phyloP scores from a whole-genome alignment of 2,329 filamentous ascomycete genomes.

The Apiospora malaysiana region DNA sequence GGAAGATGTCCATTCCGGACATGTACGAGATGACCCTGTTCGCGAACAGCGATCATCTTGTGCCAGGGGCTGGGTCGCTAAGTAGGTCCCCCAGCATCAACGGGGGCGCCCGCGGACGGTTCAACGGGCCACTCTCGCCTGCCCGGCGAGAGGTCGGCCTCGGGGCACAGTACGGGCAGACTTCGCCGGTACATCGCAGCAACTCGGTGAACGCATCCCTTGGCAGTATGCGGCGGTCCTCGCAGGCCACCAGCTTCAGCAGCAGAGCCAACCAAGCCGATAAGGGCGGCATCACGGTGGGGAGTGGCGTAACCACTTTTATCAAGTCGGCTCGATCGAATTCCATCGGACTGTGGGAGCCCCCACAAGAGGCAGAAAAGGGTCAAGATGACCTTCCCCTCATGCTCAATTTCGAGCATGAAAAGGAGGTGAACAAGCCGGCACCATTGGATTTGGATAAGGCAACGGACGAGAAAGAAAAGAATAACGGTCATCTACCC shows the following conservation, averaged over 20 bases:
- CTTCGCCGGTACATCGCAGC: slow-evolving; percentile 48
- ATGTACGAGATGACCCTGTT: slow-evolving; percentile 76
- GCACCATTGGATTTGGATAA: slow-evolving; percentile 20
- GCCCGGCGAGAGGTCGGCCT: slow-evolving; percentile 36
- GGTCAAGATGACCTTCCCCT: slow-evolving; percentile 41
- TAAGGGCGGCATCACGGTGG: slow-evolving; percentile 46
- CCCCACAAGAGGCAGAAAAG: slow-evolving; percentile 27
- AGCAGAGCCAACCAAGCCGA: slow-evolving; percentile 31
- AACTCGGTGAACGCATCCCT: slow-evolving; percentile 51
- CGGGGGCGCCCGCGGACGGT: slow-evolving; percentile 45
- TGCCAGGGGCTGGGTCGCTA: slow-evolving; percentile 47
- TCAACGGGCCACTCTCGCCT: slow-evolving; percentile 45
- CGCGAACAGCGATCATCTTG: slow-evolving; percentile 77
- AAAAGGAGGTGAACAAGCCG: slow-evolving; percentile 34
- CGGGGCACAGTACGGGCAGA: slow-evolving; percentile 45
- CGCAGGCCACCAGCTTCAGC: slow-evolving; percentile 29
- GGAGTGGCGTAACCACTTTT: slow-evolving; percentile 38
- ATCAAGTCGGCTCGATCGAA: slow-evolving; percentile 42
- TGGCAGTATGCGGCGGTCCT: slow-evolving; percentile 41
- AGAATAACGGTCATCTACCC: slow-evolving; percentile 25
- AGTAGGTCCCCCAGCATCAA: slow-evolving; percentile 40
- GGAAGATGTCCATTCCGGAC: slow-evolving; percentile 56
- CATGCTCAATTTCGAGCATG: slow-evolving; percentile 58
- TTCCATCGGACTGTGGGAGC: slow-evolving; percentile 56
- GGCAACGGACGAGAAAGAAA: not conserved